These are phyloP conservation scores for Posidonia australis DNA, from an alignment of 106 monocot species.

Conservation along the genomic window DNA sequence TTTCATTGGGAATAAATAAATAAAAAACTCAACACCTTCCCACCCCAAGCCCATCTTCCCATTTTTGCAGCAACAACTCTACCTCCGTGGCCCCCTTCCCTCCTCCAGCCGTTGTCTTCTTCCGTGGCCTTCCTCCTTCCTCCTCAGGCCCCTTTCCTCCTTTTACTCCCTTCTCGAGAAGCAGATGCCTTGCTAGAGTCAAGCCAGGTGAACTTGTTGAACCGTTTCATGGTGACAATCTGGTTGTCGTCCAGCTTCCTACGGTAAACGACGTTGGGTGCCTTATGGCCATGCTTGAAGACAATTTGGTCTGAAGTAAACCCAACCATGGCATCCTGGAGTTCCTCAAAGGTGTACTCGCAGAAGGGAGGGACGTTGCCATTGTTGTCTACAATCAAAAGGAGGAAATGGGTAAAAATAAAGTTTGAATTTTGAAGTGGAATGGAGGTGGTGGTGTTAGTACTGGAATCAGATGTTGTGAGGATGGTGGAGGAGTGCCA, in stretches of 20 bases:
- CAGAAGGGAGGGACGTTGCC: constrained; percentile 23
- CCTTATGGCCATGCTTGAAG: constrained; percentile 87
- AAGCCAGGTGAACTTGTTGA: too few species aligned
- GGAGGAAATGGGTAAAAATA: background rate
- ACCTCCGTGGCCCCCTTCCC: too few species aligned
- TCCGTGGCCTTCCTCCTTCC: too few species aligned
- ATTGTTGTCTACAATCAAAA: background rate
- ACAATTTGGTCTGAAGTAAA: constrained; percentile 58
- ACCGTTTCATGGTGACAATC: constrained; percentile 63
- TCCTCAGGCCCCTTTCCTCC: too few species aligned
- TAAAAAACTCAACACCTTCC: too few species aligned
- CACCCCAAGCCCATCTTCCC: too few species aligned
- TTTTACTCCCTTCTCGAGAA: too few species aligned
- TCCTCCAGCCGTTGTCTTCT: too few species aligned
- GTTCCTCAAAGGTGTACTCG: constrained; percentile 58
- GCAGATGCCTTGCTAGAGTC: too few species aligned
- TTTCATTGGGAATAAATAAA: too few species aligned
- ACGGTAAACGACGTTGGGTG: constrained; percentile 79
- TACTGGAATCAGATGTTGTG: background rate
- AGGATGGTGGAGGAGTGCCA: too few species aligned
- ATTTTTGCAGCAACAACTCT: too few species aligned
- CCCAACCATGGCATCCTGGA: constrained; percentile 47
- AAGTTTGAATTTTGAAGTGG: background rate
- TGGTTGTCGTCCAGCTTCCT: constrained; percentile 30
- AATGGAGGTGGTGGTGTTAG: background rate